Evolutionary conservation across 371 early-diverging fungal species (phyloP), one percentile per base, ranked within the genome.

Genomic region (Zychaea mexicana): DNA sequence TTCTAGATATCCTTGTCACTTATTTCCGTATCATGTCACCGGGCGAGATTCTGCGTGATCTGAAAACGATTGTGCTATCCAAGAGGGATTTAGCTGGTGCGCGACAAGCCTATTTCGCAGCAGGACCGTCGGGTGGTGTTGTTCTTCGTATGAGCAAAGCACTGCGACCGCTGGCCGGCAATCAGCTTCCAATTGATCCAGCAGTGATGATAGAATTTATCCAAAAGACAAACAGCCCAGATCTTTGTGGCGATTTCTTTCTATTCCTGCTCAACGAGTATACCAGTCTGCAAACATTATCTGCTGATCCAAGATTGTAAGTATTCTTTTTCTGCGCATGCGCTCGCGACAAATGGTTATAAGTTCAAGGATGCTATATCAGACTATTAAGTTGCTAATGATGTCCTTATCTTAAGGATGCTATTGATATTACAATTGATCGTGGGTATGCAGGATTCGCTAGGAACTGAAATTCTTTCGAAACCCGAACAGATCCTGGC

Each of bases 401-500:
- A n/a, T n/a, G n/a, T n/a, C n/a, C 33, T 33, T 33, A 33, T 63
- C 64, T 15, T 12, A 74, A 88, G 88, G 33, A 85, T 85, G 64
- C 62, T 85, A 32, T 71, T 81, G 22, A 80, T 72, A 47, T 71
- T 86, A 5, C 80, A 88, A 56, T 70, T 90, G 19, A 84, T 91
- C 39, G 72, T 90, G 71, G 79, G 69, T 26, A 85, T 93, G 86
- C 76, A 90, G 52, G 87, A 90, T 38, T 70, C 73, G 3, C 77
- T 90, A 57, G 96, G 95, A 0, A 90, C 94, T 28, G 76, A 82
- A 7, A 87, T 95, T 42, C 68, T 96, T 39, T 82, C 86, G 46
- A 92, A 91, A 30, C 89, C 90, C n/a, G 75, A 82, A 0, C 93
- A 94, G 68, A 85, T 94, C 26, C 74, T 96, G 46, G 81, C 85